Base-by-base conservation (phyloP, 768 basidiomycete genomes). In the Collybiopsis confluens region DNA sequence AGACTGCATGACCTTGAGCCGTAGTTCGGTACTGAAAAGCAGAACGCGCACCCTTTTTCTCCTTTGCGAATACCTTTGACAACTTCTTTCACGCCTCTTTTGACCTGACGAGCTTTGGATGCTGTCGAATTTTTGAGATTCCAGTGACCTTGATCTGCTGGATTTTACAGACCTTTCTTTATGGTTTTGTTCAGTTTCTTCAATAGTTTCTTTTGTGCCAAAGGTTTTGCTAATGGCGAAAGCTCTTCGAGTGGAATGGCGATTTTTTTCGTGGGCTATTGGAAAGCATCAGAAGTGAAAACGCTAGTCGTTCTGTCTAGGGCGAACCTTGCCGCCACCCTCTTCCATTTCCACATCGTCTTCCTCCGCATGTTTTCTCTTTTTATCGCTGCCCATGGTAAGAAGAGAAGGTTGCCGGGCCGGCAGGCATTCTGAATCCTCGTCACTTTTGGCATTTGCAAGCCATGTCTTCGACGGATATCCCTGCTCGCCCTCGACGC, bases 61-160 rank as follows among this genome's bases (percentile, higher is more conserved):
- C 95, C 95, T 67, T 99, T 99, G 51, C 95, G 81, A 38, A 99
- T 88, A 2, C 92, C 92, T 70, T 99, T 99, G 41, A 97, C 93
- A 30, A 99, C 92, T 70, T 99, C 97, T 71, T 98, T 98, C 45
- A 99, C 96, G 37, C 97, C 97, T 42, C 97, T 83, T 75, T 97
- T 98, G 28, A 98, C 88, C 69, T 97, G 94, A 56, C 96, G 84
- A 37, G 85, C 85, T 69, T 96, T 97, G 23, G 95, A 94, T 16
- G 97, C 93, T 96, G 62, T n/a, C n/a, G n/a, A n/a, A n/a, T n/a
- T n/a, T n/a, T n/a, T n/a, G n/a, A n/a, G n/a, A n/a, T n/a, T n/a
- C n/a, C n/a, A n/a, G n/a, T n/a, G n/a, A n/a, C n/a, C n/a, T n/a
- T n/a, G n/a, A n/a, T n/a, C n/a, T n/a, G n/a, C n/a, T n/a, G n/a